Conservation (phyloP, 2,329 filamentous ascomycete species). For the Aspergillus fumigatus region DNA sequence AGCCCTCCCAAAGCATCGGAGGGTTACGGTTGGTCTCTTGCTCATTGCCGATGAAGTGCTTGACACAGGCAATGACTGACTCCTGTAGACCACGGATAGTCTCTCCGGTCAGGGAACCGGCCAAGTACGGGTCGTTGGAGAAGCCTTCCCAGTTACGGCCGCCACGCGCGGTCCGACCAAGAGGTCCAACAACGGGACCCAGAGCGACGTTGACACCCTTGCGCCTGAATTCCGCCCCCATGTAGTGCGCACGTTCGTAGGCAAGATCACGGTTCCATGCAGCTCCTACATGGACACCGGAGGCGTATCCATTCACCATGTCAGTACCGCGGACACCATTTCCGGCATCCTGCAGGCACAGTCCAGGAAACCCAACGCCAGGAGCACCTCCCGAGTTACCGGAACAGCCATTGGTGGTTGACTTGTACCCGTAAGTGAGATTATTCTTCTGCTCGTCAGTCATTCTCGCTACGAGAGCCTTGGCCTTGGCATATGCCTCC, state of each 20-base stretch:
- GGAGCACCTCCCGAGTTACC: not conserved
- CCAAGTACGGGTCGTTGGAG: constrained; percentile 39
- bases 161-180: constrained; percentile 38
- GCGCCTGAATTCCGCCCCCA: constrained; percentile 55
- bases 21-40: constrained; percentile 45
- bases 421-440: not conserved
- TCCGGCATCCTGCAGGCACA: not conserved
- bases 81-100: constrained; percentile 41
- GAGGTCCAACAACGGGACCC: constrained; percentile 38
- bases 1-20: constrained; percentile 29
- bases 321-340: constrained; percentile 22
- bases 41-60: constrained; percentile 58
- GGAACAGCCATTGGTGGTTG: not conserved
- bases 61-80: constrained; percentile 36
- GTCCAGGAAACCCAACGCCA: not conserved
- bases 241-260: constrained; percentile 48
- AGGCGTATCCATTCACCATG: constrained; percentile 41
- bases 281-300: constrained; percentile 39
- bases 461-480: not conserved
- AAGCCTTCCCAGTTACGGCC: constrained; percentile 46
- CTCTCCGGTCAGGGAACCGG: constrained; percentile 31
- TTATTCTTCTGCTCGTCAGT: not conserved
- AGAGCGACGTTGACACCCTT: constrained; percentile 42
- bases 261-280: constrained; percentile 54
- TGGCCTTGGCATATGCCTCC: not conserved